Evolutionary conservation across 768 basidiomycete genomes (phyloP).

Genomic region (Fistulinella prunicolor): DNA sequence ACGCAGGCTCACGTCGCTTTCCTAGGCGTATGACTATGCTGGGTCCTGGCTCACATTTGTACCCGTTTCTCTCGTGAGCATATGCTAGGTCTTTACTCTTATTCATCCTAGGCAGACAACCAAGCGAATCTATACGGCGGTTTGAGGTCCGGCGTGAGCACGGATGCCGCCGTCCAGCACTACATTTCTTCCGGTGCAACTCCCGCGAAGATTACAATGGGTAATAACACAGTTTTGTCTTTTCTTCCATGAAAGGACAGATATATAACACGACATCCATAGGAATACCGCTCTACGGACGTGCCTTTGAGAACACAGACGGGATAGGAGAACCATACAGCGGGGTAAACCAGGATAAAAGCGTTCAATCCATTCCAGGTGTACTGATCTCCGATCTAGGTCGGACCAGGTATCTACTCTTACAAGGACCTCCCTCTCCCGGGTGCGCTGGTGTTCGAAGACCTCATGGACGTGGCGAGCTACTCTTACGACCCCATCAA

Average conservation of each 20-base stretch:
- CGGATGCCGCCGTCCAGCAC: conserved; percentile 61
- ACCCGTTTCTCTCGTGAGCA: conserved; percentile 31
- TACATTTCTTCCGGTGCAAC: conserved; percentile 63
- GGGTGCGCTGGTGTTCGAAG: conserved; percentile 61
- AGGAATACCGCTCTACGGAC: conserved; percentile 79
- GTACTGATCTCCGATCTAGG: conserved; percentile 33
- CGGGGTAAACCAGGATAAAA: conserved; percentile 48
- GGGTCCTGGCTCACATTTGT: conserved; percentile 71
- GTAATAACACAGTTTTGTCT: conserved; percentile 27
- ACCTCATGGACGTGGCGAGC: conserved; percentile 65
- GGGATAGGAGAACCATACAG: conserved; percentile 67
- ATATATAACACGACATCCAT: neutral
- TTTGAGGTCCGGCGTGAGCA: conserved; percentile 57
- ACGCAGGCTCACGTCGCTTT: neutral
- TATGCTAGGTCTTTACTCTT: neutral
- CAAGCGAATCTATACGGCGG: conserved; percentile 72
- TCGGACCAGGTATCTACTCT: conserved; percentile 49
- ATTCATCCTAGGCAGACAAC: conserved; percentile 39
- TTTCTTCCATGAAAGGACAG: neutral
- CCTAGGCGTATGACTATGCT: conserved; percentile 70
- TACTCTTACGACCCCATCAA: conserved; percentile 74
- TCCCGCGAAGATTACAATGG: conserved; percentile 63
- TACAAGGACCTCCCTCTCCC: conserved; percentile 69
- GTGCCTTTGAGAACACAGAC: conserved; percentile 67
- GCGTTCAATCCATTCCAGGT: neutral